These are phyloP conservation scores for Pseudomicrostroma phylloplanum DNA, from an alignment of 1,284 basidiomycete species.

Conservation along the genomic window DNA sequence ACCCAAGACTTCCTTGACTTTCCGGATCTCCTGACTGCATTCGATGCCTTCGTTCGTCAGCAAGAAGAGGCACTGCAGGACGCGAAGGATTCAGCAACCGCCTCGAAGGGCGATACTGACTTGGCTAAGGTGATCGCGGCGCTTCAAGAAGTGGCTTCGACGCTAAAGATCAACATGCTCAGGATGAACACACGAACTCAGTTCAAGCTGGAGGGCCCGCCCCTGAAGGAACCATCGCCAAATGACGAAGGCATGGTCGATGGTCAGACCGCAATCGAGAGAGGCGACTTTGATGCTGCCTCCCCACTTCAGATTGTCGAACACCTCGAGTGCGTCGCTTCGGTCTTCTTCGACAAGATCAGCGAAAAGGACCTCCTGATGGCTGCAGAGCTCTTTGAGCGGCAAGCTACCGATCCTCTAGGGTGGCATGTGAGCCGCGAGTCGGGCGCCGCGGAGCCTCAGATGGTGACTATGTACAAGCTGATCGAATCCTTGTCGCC, in stretches of 20 bases:
- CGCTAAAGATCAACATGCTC: slow-evolving; percentile 28
- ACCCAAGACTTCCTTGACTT: slow-evolving; percentile 45
- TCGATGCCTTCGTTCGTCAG: slow-evolving; percentile 24
- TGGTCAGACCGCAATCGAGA: slow-evolving; percentile 1
- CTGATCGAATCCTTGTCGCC: slow-evolving; percentile 30
- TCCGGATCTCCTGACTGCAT: slow-evolving; percentile 30
- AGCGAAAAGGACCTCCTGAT: slow-evolving; percentile 37
- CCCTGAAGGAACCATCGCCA: background rate
- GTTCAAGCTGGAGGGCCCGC: background rate
- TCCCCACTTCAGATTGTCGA: slow-evolving; percentile 31
- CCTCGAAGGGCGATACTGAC: slow-evolving; percentile 18
- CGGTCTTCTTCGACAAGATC: slow-evolving; percentile 40
- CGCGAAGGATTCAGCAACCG: slow-evolving; percentile 10
- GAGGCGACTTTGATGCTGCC: slow-evolving; percentile 32
- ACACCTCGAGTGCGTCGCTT: slow-evolving; percentile 41
- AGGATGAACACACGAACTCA: slow-evolving; percentile 24
- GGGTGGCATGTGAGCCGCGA: slow-evolving; percentile 23
- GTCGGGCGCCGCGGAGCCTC: slow-evolving; percentile 25
- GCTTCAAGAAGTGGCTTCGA: slow-evolving; percentile 22
- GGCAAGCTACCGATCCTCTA: slow-evolving; percentile 23
- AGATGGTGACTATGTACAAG: slow-evolving; percentile 38
- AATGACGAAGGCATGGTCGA: background rate
- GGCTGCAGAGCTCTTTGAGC: slow-evolving; percentile 37
- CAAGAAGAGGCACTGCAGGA: background rate
- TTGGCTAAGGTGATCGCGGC: slow-evolving; percentile 25